These are phyloP conservation scores for Phytophthora fragariaefolia DNA, from an alignment of 352 stramenopile genomes.

Conservation along the genomic window DNA sequence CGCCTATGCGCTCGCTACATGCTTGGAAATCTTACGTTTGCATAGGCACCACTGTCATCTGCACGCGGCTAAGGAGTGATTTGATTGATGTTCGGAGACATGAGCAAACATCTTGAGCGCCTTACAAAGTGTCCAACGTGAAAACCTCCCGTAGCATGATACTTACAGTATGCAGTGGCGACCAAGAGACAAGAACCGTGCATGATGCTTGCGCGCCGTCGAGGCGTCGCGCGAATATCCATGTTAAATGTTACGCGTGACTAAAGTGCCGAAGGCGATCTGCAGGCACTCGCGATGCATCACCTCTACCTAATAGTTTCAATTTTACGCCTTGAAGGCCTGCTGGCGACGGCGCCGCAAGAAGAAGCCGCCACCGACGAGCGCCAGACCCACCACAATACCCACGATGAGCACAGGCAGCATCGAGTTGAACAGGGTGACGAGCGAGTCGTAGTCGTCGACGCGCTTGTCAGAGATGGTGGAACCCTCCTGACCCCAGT, in stretches of 20 bases:
- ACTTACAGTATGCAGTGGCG: too few species aligned
- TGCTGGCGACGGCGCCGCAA: slow-evolving; percentile 49
- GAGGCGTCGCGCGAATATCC: slow-evolving; percentile 14
- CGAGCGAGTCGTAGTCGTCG: slow-evolving; percentile 55
- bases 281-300: slow-evolving; percentile 2
- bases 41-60: not conserved
- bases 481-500: slow-evolving; percentile 62
- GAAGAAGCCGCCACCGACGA: slow-evolving; percentile 43
- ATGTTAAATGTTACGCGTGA: slow-evolving; percentile 10
- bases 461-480: slow-evolving; percentile 40
- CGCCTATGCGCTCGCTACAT: too few species aligned
- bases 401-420: slow-evolving; percentile 67
- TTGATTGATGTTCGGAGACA: too few species aligned
- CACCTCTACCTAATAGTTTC: slow-evolving; percentile 23
- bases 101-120: not conserved
- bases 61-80: not conserved
- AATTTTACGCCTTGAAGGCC: slow-evolving; percentile 26
- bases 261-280: not conserved
- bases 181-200: too few species aligned
- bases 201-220: slow-evolving; percentile 10
- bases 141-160: too few species aligned
- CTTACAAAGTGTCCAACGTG: too few species aligned
- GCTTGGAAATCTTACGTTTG: too few species aligned
- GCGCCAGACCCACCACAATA: slow-evolving; percentile 43
- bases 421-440: slow-evolving; percentile 48